Base-by-base conservation (phyloP, 2,329 filamentous ascomycete genomes). In the Fusarium avenaceum region DNA sequence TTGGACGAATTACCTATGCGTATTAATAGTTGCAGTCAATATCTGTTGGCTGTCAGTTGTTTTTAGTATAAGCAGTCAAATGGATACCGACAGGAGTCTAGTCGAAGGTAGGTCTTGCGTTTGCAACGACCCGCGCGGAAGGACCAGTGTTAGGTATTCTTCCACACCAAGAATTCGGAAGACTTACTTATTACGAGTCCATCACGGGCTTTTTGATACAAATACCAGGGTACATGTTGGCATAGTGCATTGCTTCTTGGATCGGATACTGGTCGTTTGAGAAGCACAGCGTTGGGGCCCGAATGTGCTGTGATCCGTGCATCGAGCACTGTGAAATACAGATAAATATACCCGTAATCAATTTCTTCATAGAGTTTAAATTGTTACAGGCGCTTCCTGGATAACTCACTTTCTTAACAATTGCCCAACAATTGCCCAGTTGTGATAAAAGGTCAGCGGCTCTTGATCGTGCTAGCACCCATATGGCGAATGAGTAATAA, bases 61-160 rank as follows among this genome's bases (percentile, higher is more conserved):
- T 30, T 30, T 11, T 30, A 10, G 10, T 55, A 20, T 33, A 49
- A 57, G 44, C 15, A 57, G 30, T 19, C 53, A 20, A 44, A 45
- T 14, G 32, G 17, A 51, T 30, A 26, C 6, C 10, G 19, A 14
- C 17, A 20, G 47, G 32, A 39, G 9, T 19, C 17, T 20, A 20
- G 9, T 8, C 7, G 22, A 5, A 5, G 9, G 10, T 8, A 20
- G 24, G 17, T 28, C 30, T 26, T n/a, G 39, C 33, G 48, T 53
- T 53, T 57, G 30, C 20, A 28, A 40, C 15, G 35, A 33, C 20
- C 32, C 20, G 35, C 19, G 28, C 35, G 15, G 43, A 6, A 35
- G 28, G n/a, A 35, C n/a, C 17, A n/a, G 35, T 19, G 4, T 38
- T 38, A n/a, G 17, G 15, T n/a, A 22, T n/a, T 35, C n/a, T 9